Base-by-base conservation (phyloP, 768 basidiomycete species). In the Tephrocybe sp. region DNA sequence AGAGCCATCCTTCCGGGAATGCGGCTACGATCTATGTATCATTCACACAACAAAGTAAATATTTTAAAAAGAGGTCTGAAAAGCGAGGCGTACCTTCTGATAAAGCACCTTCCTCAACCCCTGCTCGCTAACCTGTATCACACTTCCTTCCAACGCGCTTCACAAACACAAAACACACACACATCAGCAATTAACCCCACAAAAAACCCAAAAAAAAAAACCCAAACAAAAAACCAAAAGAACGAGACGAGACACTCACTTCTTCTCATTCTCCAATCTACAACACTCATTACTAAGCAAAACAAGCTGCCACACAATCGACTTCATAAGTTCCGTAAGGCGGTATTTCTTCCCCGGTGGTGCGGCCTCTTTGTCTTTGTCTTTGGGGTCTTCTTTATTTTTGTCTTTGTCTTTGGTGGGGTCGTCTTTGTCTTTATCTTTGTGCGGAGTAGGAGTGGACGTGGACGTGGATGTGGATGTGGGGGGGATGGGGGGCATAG, bases 1-100 rank as follows among this genome's bases (percentile, higher is more conserved):
- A 82, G 71, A 92, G 82, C 91, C 91, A 93, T 11, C 88, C 88
- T 0, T 83, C 73, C 0, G 90, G 91, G 66, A 89, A 93, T 1
- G 81, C 82, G n/a, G 76, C 77, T 0, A 91, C 85, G 49, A 93
- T 90, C 83, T 84, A 15, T n/a, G 15, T 22, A 15, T n/a, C 10
- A 29, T 21, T n/a, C n/a, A n/a, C n/a, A n/a, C n/a, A n/a, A n/a
- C n/a, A n/a, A n/a, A n/a, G n/a, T n/a, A n/a, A n/a, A n/a, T n/a
- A n/a, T n/a, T n/a, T n/a, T n/a, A n/a, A n/a, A n/a, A n/a, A n/a
- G n/a, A n/a, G n/a, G n/a, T n/a, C n/a, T n/a, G n/a, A n/a, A n/a
- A n/a, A n/a, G n/a, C n/a, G n/a, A n/a, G n/a, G n/a, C 72, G 22
- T 42, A 85, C 86, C 66, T 84, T 88, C 64, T 91, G 84, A 68